Base-by-base conservation (phyloP, 306 rosid species). In the Medicago lupulina region DNA sequence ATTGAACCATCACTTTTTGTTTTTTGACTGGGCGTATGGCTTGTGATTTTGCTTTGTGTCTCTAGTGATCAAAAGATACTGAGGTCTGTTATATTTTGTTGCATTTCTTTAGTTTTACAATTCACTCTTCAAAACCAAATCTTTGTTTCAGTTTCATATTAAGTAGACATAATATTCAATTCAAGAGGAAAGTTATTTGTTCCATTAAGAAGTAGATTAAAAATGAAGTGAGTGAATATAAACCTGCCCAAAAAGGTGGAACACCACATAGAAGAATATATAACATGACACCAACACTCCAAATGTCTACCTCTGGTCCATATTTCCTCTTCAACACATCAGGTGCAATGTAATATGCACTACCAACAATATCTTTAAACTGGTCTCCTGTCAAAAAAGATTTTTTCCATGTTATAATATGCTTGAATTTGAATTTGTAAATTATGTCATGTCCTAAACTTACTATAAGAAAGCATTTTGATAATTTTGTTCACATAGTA, bases 221-320 rank as follows among this genome's bases (percentile, higher is more conserved):
- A 10, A 21, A 16, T 40, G 34, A n/a, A 70, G 59, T 10, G 17
- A 10, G 6, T 7, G 70, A 19, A 60, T 18, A 15, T 4, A 47
- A 65, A 1, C 1, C 23, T 21, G 23, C 96, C 99, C 97, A 92
- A 78, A 95, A 95, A 66, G 99, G 99, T 72, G 99, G 97, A 72
- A 87, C 96, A 63, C 99, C 99, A 39, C 86, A 80, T 1, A 95
- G 87, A 81, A 95, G 97, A 84, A 95, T 95, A 67, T 90, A 95
- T 5, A 95, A 61, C 97, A 95, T 95, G 62, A 92, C 99, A 3
- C 99, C 99, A 78, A 95, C 86, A 69, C 99, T 95, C 99, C 99
- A 95, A 17, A 95, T 95, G 36, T 95, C 99, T 34, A 87, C 96
- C 89, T 95, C 99, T 34, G 97, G 97, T 1, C 99, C 97, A 58